Percentiles rank a stretch among this genome's conserved stretches.
These are phyloP conservation scores for Backusella westeae DNA, from an alignment of 192 early-diverging fungal genomes.

Conservation along the genomic window DNA sequence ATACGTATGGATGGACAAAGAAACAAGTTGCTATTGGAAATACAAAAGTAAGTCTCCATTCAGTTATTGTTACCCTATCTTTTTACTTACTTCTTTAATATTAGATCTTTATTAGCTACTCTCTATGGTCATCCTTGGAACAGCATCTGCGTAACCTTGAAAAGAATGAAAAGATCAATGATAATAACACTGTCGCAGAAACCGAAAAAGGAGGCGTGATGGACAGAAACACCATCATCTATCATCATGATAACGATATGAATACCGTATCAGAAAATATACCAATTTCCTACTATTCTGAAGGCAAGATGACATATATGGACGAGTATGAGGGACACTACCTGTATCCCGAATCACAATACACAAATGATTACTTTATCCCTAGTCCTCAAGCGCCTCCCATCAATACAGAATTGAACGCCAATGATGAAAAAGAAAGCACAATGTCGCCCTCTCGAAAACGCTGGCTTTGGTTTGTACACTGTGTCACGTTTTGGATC, in stretches of 20 bases:
- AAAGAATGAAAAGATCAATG: constrained; percentile 50
- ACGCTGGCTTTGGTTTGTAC: constrained; percentile 84
- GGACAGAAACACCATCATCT: not conserved
- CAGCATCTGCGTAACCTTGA: constrained; percentile 71
- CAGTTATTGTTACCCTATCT: not conserved
- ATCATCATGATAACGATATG: not conserved
- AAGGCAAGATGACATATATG: constrained; percentile 18
- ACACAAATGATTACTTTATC: constrained; percentile 4
- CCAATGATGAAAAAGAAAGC: constrained; percentile 46
- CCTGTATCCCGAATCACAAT: constrained; percentile 18
- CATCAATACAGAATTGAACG: not conserved
- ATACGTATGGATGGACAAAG: constrained; percentile 42
- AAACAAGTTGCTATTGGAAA: constrained; percentile 53
- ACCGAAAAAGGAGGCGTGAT: not conserved
- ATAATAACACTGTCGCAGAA: constrained; percentile 27
- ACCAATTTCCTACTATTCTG: constrained; percentile 10
- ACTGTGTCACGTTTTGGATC: constrained; percentile 77
- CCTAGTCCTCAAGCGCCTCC: not conserved
- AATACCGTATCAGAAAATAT: not conserved
- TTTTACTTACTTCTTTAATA: not conserved
- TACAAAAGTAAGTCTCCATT: constrained; percentile 22
- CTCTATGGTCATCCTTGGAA: constrained; percentile 81
- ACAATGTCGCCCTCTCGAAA: constrained; percentile 56
- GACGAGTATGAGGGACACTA: constrained; percentile 5
- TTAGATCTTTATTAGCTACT: constrained; percentile 71